Evolutionary conservation across 306 rosid genomes (phyloP).

Genomic region (Castanea sativa): DNA sequence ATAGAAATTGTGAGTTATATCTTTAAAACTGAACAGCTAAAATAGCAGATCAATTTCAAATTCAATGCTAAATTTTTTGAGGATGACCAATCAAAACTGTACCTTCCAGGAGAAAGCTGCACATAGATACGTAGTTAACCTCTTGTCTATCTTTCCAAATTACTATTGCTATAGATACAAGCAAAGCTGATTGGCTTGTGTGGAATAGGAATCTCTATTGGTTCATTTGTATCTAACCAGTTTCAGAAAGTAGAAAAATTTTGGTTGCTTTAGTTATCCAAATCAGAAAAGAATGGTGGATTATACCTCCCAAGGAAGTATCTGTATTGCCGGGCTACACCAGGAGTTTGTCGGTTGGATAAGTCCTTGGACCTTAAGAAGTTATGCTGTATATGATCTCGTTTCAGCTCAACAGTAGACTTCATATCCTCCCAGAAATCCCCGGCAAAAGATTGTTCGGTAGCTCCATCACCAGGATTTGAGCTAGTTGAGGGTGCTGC

Average conservation of each 20-base stretch:
- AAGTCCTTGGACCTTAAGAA: constrained; percentile 49
- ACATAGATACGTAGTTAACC: neutral
- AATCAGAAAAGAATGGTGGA: constrained; percentile 3
- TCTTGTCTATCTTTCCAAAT: neutral
- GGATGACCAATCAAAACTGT: neutral
- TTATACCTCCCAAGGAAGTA: constrained; percentile 71
- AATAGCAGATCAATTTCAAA: constrained; percentile 15
- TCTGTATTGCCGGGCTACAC: constrained; percentile 60
- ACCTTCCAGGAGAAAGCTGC: neutral
- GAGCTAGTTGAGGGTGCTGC: constrained; percentile 47
- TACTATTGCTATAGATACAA: neutral
- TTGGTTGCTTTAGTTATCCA: neutral
- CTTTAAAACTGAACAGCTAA: neutral
- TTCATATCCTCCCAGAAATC: constrained; percentile 66
- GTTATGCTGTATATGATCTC: constrained; percentile 44
- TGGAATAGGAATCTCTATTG: neutral
- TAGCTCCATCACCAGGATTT: neutral
- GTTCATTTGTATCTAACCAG: neutral
- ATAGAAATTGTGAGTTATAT: constrained; percentile 1
- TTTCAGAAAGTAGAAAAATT: neutral
- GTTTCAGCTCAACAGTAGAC: constrained; percentile 39
- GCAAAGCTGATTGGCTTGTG: constrained; percentile 1
- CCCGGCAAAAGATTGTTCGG: constrained; percentile 51
- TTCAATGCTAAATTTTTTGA: neutral
- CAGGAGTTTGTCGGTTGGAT: constrained; percentile 65